A percentile compares a stretch with the other conserved stretches of the same genome.
Conservation (phyloP, 2,329 filamentous ascomycete species). For the Aspergillus quadrilineatus region DNA sequence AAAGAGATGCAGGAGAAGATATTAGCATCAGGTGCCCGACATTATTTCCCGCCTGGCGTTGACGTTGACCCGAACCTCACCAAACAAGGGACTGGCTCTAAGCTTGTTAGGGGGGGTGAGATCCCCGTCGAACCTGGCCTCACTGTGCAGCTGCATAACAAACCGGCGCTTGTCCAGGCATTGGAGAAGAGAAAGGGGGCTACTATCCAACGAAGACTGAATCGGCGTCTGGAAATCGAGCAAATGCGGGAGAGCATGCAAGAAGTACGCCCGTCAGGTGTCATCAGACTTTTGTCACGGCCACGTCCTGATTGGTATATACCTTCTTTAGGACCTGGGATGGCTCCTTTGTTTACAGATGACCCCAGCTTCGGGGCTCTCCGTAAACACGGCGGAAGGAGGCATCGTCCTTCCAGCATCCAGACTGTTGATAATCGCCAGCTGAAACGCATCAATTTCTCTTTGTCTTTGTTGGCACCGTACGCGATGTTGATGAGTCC, state of each 20-base stretch:
- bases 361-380: not conserved
- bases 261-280: slow-evolving; percentile 15
- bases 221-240: slow-evolving; percentile 22
- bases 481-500: slow-evolving; percentile 41
- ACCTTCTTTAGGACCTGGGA: slow-evolving; percentile 13
- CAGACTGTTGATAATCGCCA: slow-evolving; percentile 9
- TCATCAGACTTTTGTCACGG: slow-evolving; percentile 33
- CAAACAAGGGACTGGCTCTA: slow-evolving; percentile 19
- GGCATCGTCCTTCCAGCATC: not conserved
- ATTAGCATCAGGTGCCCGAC: slow-evolving; percentile 43
- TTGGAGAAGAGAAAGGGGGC: slow-evolving; percentile 29
- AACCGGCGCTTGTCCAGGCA: slow-evolving; percentile 33
- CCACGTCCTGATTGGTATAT: slow-evolving; percentile 14
- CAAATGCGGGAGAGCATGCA: slow-evolving; percentile 7
- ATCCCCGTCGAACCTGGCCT: slow-evolving; percentile 36
- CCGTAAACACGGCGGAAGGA: slow-evolving; percentile 1
- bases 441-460: slow-evolving; percentile 20
- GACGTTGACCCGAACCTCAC: slow-evolving; percentile 39
- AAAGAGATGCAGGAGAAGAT: slow-evolving; percentile 52
- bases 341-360: slow-evolving; percentile 31
- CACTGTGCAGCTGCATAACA: slow-evolving; percentile 38
- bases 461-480: slow-evolving; percentile 28
- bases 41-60: slow-evolving; percentile 47
- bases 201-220: slow-evolving; percentile 26
- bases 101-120: slow-evolving; percentile 13